phyloP scores from a whole-genome alignment of 306 rosid species.

The Benincasa hispida region DNA sequence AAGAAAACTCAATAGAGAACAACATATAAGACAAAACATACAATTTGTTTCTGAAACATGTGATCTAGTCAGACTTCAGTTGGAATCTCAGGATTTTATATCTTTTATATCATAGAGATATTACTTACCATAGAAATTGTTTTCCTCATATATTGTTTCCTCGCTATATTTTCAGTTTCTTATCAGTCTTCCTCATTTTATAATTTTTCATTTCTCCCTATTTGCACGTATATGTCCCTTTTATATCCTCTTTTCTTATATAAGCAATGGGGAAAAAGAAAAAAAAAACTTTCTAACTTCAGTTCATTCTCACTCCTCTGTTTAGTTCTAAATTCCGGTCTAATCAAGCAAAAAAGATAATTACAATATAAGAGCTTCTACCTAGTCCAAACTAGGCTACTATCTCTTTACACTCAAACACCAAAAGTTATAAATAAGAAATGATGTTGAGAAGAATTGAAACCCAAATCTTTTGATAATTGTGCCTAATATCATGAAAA shows the following conservation, averaged over 20 bases:
- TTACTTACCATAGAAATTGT: neutral
- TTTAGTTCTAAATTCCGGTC: neutral
- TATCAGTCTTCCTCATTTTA: neutral
- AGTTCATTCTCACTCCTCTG: neutral
- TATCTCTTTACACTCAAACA: neutral
- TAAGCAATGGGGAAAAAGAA: neutral
- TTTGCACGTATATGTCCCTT: neutral
- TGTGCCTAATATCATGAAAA: neutral
- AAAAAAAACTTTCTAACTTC: neutral
- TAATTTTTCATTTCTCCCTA: neutral
- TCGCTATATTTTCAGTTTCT: neutral
- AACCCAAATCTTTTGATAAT: neutral
- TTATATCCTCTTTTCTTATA: neutral
- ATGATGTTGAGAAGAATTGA: neutral
- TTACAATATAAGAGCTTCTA: neutral
- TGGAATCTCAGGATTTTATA: neutral
- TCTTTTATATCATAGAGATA: neutral
- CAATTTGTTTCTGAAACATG: neutral
- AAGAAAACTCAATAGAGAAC: neutral
- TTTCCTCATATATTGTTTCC: neutral
- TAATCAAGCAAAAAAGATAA: neutral
- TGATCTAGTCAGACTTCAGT: neutral
- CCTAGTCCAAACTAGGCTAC: neutral
- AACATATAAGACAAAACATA: neutral
- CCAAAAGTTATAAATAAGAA: neutral